Evolutionary conservation across 345 rosid species (phyloP).

Genomic region (Cardamine resedifolia): DNA sequence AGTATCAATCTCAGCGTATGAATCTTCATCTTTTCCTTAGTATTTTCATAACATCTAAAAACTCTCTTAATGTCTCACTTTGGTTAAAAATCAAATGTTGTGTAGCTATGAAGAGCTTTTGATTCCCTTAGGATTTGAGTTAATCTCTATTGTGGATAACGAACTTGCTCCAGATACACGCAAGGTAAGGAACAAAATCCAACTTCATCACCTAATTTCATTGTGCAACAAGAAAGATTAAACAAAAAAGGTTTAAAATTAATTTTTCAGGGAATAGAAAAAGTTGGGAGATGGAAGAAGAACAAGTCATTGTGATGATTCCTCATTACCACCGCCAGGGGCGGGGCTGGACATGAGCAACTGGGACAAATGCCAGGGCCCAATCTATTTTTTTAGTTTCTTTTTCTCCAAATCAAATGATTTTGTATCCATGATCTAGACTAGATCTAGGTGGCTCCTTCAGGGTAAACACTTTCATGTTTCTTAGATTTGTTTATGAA

Average conservation of each 20-base stretch:
- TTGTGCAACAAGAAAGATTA: neutral
- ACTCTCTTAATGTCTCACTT: neutral
- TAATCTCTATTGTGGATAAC: slow-evolving; percentile 28
- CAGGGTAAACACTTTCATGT: too few species aligned
- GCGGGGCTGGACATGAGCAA: too few species aligned
- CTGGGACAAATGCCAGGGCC: too few species aligned
- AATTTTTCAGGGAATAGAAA: slow-evolving; percentile 63
- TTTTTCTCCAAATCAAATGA: too few species aligned
- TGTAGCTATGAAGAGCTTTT: slow-evolving; percentile 27
- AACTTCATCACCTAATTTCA: slow-evolving; percentile 6
- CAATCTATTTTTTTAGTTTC: too few species aligned
- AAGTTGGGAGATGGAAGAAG: slow-evolving; percentile 78
- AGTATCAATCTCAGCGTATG: slow-evolving; percentile 48
- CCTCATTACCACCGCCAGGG: too few species aligned
- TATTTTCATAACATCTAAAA: neutral
- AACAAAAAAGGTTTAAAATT: neutral
- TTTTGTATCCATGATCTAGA: too few species aligned
- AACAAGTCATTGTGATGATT: slow-evolving; percentile 12
- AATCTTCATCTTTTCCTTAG: neutral
- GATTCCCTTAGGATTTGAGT: slow-evolving; percentile 32
- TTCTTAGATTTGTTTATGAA: too few species aligned
- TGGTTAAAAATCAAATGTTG: neutral
- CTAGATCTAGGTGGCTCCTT: too few species aligned
- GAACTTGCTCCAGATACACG: slow-evolving; percentile 45
- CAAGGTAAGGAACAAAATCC: slow-evolving; percentile 43